A percentile compares a stretch with the other conserved stretches of the same genome.
Evolutionary conservation across 176 grass and related monocot genomes (phyloP).

Genomic region (Rhynchospora breviuscula): DNA sequence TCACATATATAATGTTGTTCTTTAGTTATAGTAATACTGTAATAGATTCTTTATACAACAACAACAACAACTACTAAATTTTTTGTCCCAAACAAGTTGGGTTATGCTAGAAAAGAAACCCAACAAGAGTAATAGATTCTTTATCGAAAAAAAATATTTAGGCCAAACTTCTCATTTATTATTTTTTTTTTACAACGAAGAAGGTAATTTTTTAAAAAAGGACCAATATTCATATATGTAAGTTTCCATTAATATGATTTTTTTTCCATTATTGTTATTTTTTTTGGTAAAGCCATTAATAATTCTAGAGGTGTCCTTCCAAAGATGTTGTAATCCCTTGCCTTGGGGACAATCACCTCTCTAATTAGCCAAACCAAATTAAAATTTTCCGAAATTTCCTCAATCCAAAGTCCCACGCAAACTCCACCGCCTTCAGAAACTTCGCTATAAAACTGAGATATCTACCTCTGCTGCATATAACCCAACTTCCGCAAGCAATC

Average conservation of each 20-base stretch:
- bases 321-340: slow-evolving; percentile 37
- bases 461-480: not conserved
- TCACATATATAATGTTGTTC: too few relatives aligned
- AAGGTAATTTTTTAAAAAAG: too few relatives aligned
- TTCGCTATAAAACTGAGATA: slow-evolving; percentile 29
- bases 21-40: too few relatives aligned
- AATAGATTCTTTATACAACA: too few relatives aligned
- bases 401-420: slow-evolving; percentile 18
- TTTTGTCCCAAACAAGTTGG: too few relatives aligned
- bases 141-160: too few relatives aligned
- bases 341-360: slow-evolving; percentile 50
- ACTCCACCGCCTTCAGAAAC: slow-evolving; percentile 10
- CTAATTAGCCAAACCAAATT: slow-evolving; percentile 24
- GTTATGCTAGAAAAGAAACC: too few relatives aligned
- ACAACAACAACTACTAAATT: too few relatives aligned
- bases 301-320: not conserved
- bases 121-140: too few relatives aligned
- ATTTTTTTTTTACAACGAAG: too few relatives aligned
- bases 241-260: not conserved
- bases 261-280: not conserved
- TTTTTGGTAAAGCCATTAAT: not conserved
- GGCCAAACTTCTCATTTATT: too few relatives aligned
- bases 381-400: slow-evolving; percentile 7
- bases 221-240: too few relatives aligned
- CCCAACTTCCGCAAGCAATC: slow-evolving; percentile 16